Conservation (phyloP, 805 yeast genomes). For the Metschnikowia matae region DNA sequence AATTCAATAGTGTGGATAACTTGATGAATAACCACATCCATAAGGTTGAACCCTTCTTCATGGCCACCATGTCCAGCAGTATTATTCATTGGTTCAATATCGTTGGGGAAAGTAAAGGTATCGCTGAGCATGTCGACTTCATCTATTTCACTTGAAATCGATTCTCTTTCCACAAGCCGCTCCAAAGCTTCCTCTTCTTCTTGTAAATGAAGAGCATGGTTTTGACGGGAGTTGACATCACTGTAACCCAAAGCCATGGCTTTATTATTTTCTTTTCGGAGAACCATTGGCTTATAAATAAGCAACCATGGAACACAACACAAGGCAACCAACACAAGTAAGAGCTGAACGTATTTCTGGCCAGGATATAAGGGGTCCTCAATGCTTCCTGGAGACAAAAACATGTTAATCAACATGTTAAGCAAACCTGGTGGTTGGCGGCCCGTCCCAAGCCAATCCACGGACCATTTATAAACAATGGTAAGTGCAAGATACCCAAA, state of each 20-base stretch:
- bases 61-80: slow-evolving; percentile 30
- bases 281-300: slow-evolving; percentile 56
- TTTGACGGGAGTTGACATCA: slow-evolving; percentile 30
- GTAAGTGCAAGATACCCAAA: slow-evolving; percentile 68
- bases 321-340: slow-evolving; percentile 55
- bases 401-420: slow-evolving; percentile 74
- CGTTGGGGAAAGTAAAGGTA: slow-evolving; percentile 32
- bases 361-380: slow-evolving; percentile 65
- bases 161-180: slow-evolving; percentile 7
- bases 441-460: slow-evolving; percentile 61
- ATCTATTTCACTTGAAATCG: slow-evolving; percentile 6
- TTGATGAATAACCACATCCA: slow-evolving; percentile 73
- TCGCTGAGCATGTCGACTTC: slow-evolving; percentile 19
- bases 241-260: slow-evolving; percentile 32
- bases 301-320: slow-evolving; percentile 75
- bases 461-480: slow-evolving; percentile 70
- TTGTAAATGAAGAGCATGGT: slow-evolving; percentile 30
- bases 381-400: slow-evolving; percentile 64
- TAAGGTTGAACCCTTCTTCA: slow-evolving; percentile 42
- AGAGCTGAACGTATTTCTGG: slow-evolving; percentile 57
- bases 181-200: slow-evolving; percentile 37
- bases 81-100: slow-evolving; percentile 30
- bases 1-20: slow-evolving; percentile 79
- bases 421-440: slow-evolving; percentile 69
- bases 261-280: slow-evolving; percentile 34